Evolutionary conservation across 352 stramenopile genomes (phyloP).

Genomic region (Pythium phragmiticola): DNA sequence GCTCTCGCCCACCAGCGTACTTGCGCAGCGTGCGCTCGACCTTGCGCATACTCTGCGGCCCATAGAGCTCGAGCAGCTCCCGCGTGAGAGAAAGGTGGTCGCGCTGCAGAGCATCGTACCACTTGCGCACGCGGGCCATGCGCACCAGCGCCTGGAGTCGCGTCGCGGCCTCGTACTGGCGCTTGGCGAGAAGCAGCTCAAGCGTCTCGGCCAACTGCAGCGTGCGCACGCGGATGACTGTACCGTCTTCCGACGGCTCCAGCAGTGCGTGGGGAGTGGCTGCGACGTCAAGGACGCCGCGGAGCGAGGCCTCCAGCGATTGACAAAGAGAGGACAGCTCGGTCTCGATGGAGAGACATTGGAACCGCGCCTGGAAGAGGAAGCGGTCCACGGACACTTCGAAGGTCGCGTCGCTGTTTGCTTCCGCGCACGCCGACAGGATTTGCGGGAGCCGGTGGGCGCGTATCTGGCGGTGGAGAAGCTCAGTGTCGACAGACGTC

Average conservation of each 20-base stretch:
- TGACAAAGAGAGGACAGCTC: background rate
- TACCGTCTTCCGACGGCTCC: background rate
- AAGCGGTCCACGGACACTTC: conserved; percentile 10
- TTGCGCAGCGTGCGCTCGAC: conserved; percentile 28
- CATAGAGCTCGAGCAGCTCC: conserved; percentile 26
- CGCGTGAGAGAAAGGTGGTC: conserved; percentile 19
- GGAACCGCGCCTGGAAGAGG: conserved; percentile 19
- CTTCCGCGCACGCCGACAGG: background rate
- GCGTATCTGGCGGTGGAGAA: conserved; percentile 18
- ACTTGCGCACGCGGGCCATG: conserved; percentile 16
- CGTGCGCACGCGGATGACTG: conserved; percentile 9
- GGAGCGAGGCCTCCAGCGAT: background rate
- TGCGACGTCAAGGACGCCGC: conserved; percentile 1
- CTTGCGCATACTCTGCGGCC: conserved; percentile 22
- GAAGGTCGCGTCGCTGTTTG: background rate
- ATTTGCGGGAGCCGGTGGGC: conserved; percentile 22
- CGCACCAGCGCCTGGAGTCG: conserved; percentile 16
- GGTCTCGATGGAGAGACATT: conserved; percentile 4
- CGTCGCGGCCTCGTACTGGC: conserved; percentile 20
- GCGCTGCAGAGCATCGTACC: conserved; percentile 18
- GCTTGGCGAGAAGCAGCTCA: conserved; percentile 21
- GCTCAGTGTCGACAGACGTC: conserved; percentile 6
- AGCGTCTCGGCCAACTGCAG: conserved; percentile 22
- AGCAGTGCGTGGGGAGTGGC: background rate
- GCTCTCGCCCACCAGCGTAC: conserved; percentile 19